Evolutionary conservation across 352 stramenopile genomes (phyloP), one percentile per base, ranked within the genome.

Genomic region (Phytophthora sp.): DNA sequence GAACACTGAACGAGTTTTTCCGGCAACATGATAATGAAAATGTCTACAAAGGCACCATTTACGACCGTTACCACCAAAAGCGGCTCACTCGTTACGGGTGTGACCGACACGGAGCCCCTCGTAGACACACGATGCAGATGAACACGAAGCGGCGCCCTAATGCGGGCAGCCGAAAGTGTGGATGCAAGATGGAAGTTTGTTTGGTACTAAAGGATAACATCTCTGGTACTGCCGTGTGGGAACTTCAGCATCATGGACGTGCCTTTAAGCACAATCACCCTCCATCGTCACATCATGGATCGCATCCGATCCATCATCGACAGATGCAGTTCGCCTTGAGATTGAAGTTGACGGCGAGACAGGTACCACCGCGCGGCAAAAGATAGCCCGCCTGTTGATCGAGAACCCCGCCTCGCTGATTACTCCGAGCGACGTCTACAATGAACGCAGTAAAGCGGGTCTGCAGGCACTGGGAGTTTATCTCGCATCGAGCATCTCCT

Each of bases 291-390:
- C 23, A 57, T 21, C 45, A 45, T 20, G 24, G 35, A 18, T 66
- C 47, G 12, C 45, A 66, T 52, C 57, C 57, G 18, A 59, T 66
- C 11, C 21, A 42, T 46, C 47, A 38, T 20, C 26, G 20, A 57
- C 47, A 18, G 11, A 27, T 16, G 16, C 8, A 15, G 49, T 57
- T 12, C 18, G 20, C 2, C 20, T 29, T 2, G 16, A 27, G 5
- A 63, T 46, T 46, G 31, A 21, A 20, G 35, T 33, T 2, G 42
- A 66, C 27, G n/a, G 35, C 8, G 46, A 66, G 27, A 58, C 57
- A 15, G 57, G 30, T 13, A 55, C 41, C 13, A 29, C 4, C 26
- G 42, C 41, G 2, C 36, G 15, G 20, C 55, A 63, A 13, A 55
- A 29, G 1, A 41, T 53, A 33, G 42, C 46, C 0, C 33, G 46